Base-by-base conservation (phyloP, 192 early-diverging fungal species). In the Haplosporangium gracile region DNA sequence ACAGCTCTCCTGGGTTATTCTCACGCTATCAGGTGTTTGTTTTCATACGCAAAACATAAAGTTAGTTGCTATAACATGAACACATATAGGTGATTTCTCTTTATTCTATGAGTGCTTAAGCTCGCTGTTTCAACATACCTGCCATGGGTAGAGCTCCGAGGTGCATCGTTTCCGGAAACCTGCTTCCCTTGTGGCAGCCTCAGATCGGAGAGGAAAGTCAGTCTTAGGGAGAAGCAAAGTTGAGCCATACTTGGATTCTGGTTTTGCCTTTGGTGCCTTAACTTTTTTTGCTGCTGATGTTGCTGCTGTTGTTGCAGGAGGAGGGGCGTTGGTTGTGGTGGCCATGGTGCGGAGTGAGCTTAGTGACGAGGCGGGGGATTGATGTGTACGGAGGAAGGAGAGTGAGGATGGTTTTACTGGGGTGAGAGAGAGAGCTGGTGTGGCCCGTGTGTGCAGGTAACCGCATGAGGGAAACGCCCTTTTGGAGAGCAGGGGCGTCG, bases 191-290 rank as follows among this genome's bases (percentile, higher is more conserved):
- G 88, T 88, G 22, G 82, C 91, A 43, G 93, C 91, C 70, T 95
- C 91, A 10, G 94, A 92, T 24, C 94, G 91, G 36, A 95, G 87
- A 26, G 94, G 93, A 74, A 95, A 96, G 0, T 75, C 83, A 1
- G 95, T 95, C 68, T 94, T 93, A n/a, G 95, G 95, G 40, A 96
- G 88, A 72, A 91, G 88, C 15, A 96, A 80, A 0, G 95, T 96
- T 18, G 93, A 76, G 24, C 82, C 77, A 47, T 91, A 94, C 29
- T 83, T 80, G 49, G 89, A 89, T 32, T 89, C 78, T n/a, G 83
- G 78, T 38, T 76, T 81, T 13, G 69, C 76, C 71, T 82, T 79
- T 1, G 29, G 29, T 65, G 60, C 60, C 13, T 65, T 39, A 16
- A 42, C 57, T 18, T 75, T 78, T 60, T 82, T 87, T 5, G 73